phyloP scores from a whole-genome alignment of 306 rosid species.

The Gastrolobium villosum region DNA sequence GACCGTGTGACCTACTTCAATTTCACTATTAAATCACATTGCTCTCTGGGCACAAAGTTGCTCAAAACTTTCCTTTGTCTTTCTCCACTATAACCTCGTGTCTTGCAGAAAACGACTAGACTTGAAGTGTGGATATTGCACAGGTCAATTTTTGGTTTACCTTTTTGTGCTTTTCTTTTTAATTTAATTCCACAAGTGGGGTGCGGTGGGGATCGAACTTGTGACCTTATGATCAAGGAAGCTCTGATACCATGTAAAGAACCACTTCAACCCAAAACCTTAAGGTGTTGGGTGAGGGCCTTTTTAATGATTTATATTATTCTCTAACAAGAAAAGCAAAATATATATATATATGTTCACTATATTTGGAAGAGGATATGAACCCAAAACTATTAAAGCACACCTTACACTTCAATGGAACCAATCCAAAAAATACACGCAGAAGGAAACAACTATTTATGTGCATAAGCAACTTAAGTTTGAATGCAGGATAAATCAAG shows the following conservation, averaged over 20 bases:
- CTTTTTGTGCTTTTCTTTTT: too few species aligned
- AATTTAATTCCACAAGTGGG: too few species aligned
- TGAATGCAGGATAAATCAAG: constrained; percentile 42
- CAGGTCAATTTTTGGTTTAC: too few species aligned
- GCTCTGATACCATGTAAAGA: too few species aligned
- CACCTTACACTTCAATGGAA: constrained; percentile 27
- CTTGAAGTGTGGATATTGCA: too few species aligned
- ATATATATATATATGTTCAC: neutral
- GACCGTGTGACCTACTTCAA: neutral
- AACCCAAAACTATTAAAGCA: neutral
- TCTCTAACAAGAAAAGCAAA: neutral
- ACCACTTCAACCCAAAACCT: too few species aligned
- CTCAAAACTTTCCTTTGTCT: neutral
- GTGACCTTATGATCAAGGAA: too few species aligned
- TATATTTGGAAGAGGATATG: neutral
- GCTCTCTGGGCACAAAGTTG: neutral
- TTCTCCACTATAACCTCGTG: neutral
- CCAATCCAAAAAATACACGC: constrained; percentile 37
- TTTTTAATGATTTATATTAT: too few species aligned
- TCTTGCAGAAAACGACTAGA: neutral
- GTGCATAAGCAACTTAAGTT: constrained; percentile 6
- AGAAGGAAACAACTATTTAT: constrained; percentile 13
- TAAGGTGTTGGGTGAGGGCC: too few species aligned
- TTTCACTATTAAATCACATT: neutral
- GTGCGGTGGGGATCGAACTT: too few species aligned